Evolutionary conservation across 2,329 filamentous ascomycete genomes (phyloP).

Genomic region (Arthrocladium fulminans): DNA sequence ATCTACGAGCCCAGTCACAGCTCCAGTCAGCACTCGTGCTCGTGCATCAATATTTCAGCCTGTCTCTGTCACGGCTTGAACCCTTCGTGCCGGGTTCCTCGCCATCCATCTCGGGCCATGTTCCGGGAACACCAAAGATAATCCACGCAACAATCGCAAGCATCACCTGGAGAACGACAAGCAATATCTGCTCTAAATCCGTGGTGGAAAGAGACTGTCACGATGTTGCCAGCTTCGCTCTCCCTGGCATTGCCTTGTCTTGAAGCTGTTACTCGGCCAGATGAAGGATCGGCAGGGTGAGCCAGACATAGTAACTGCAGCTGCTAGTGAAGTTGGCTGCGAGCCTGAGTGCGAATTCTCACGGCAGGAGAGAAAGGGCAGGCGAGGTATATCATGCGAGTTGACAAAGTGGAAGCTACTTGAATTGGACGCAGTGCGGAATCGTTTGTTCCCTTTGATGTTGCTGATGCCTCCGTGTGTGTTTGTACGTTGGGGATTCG

Average conservation of each 20-base stretch:
- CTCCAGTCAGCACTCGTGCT: conserved; percentile 15
- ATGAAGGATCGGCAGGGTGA: conserved; percentile 11
- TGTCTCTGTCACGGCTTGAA: neutral
- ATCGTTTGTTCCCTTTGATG: neutral
- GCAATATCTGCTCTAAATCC: conserved; percentile 12
- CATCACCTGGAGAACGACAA: conserved; percentile 13
- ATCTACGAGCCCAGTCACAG: conserved; percentile 22
- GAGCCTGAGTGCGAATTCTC: neutral
- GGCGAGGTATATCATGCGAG: conserved; percentile 2
- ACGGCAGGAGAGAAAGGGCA: conserved; percentile 1
- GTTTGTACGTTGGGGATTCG: neutral
- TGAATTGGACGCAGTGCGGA: conserved; percentile 1
- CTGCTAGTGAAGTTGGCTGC: conserved; percentile 9
- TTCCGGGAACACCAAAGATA: conserved; percentile 21
- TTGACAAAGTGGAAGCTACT: conserved; percentile 7
- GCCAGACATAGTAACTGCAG: conserved; percentile 5
- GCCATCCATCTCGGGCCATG: neutral
- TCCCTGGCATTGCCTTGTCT: conserved; percentile 1
- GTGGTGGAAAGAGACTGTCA: conserved; percentile 10
- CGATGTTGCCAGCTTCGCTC: neutral
- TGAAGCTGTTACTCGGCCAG: neutral
- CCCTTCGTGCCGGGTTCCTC: neutral
- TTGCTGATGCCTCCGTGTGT: neutral
- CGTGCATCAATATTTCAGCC: conserved; percentile 19
- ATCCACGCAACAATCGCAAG: conserved; percentile 19